A percentile compares a stretch with the other conserved stretches of the same genome.
Conservation (phyloP, 495 filamentous ascomycete species). For the Penicillium soppii region DNA sequence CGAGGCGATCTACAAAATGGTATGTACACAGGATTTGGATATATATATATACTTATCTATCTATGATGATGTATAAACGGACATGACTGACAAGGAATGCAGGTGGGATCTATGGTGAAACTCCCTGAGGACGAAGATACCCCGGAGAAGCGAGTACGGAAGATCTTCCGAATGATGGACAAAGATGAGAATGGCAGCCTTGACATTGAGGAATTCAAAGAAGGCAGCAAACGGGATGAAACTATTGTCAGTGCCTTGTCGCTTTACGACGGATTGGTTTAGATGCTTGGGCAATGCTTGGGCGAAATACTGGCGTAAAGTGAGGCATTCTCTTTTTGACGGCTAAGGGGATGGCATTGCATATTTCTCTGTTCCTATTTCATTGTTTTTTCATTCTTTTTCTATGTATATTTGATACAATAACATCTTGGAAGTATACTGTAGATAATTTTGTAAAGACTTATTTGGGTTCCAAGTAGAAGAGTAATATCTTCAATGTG, state of each 20-base stretch:
- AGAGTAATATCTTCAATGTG: too few species aligned
- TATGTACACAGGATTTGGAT: conserved; percentile 40
- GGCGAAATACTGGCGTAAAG: conserved; percentile 32
- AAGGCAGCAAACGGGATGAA: conserved; percentile 96
- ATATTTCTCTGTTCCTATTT: conserved; percentile 6
- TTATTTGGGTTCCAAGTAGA: neutral
- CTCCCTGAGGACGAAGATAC: conserved; percentile 98
- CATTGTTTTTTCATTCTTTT: neutral
- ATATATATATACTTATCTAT: too few species aligned
- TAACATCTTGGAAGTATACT: conserved; percentile 2
- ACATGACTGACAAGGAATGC: conserved; percentile 13
- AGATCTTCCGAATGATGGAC: conserved; percentile 99
- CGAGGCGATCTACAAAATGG: conserved; percentile 99
- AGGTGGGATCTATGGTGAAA: conserved; percentile 99
- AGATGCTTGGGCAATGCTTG: conserved; percentile 17
- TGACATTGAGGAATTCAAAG: conserved; percentile 96
- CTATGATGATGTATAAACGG: neutral
- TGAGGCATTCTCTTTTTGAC: conserved; percentile 10
- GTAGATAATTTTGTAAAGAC: neutral
- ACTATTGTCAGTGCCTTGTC: conserved; percentile 98
- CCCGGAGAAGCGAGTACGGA: conserved; percentile 94
- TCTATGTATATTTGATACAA: conserved; percentile 8
- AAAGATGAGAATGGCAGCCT: conserved; percentile 97
- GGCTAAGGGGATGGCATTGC: conserved; percentile 3
- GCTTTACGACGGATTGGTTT: conserved; percentile 94